These are phyloP conservation scores for Boletus subluridellus DNA, from an alignment of 1,284 basidiomycete species.

Conservation along the genomic window DNA sequence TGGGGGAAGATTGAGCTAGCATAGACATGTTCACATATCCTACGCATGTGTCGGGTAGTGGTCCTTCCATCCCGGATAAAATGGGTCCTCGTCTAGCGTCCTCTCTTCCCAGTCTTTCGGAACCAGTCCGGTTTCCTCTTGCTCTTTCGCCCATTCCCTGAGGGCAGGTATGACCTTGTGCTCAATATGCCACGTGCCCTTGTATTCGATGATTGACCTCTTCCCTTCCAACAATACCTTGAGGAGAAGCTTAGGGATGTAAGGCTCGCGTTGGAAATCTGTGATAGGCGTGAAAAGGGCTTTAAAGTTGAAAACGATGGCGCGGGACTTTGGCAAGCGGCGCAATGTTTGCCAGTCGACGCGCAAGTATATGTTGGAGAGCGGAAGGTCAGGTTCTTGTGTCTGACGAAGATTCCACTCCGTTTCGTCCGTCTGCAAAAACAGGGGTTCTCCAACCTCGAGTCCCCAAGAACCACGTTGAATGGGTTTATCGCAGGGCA, in stretches of 20 bases:
- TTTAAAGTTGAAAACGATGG: conserved; percentile 52
- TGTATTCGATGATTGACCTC: conserved; percentile 41
- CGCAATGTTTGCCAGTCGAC: conserved; percentile 55
- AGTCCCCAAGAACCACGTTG: conserved; percentile 51
- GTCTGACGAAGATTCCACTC: conserved; percentile 34
- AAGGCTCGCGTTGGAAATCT: conserved; percentile 43
- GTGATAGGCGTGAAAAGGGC: conserved; percentile 48
- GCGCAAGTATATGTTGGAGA: conserved; percentile 44
- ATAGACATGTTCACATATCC: not conserved
- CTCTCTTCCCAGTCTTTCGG: conserved; percentile 45
- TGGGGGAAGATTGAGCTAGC: conserved; percentile 49
- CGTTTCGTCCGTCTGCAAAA: conserved; percentile 38
- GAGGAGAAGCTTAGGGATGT: conserved; percentile 44
- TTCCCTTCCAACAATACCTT: conserved; percentile 42
- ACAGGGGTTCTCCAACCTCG: conserved; percentile 47
- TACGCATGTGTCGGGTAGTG: conserved; percentile 21
- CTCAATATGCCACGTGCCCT: conserved; percentile 40
- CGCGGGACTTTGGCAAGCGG: conserved; percentile 44
- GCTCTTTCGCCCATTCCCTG: conserved; percentile 43
- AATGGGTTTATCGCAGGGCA: conserved; percentile 46
- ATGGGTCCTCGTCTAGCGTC: conserved; percentile 49
- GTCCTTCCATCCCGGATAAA: conserved; percentile 45
- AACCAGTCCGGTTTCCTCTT: conserved; percentile 45
- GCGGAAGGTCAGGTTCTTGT: conserved; percentile 36
- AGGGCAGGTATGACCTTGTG: conserved; percentile 46